Evolutionary conservation across 441 rosid genomes (phyloP).

Genomic region (Gossypium armourianum): DNA sequence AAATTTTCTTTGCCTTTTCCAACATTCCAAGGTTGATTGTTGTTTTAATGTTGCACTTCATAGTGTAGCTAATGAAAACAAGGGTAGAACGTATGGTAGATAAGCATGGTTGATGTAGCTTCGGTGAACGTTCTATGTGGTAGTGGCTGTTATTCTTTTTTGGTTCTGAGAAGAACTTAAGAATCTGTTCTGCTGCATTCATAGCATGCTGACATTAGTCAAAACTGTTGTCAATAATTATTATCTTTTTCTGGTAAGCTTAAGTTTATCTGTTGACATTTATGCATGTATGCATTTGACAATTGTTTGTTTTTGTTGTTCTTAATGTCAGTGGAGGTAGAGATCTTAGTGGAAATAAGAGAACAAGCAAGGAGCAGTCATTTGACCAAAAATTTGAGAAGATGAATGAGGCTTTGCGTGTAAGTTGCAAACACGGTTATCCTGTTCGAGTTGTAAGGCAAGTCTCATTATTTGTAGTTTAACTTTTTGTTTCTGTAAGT

Average conservation of each 20-base stretch:
- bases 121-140: not conserved
- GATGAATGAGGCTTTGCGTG: slow-evolving; percentile 41
- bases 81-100: not conserved
- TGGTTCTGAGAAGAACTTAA: not conserved
- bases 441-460: slow-evolving; percentile 64
- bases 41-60: not conserved
- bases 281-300: not conserved
- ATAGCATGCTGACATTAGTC: not conserved
- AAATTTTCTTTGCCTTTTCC: not conserved
- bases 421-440: slow-evolving; percentile 55
- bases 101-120: not conserved
- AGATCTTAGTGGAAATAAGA: slow-evolving; percentile 51
- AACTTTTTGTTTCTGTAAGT: not conserved
- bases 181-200: not conserved
- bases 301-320: slow-evolving; percentile 9
- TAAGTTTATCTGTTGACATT: not conserved
- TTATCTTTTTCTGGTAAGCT: not conserved
- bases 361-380: slow-evolving; percentile 52
- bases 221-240: not conserved
- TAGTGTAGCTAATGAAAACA: not conserved
- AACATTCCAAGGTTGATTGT: not conserved
- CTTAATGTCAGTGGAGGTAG: slow-evolving; percentile 44
- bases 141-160: not conserved
- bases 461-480: slow-evolving; percentile 12
- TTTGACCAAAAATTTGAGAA: slow-evolving; percentile 47